phyloP scores from a whole-genome alignment of 345 rosid genomes.

The Moringa oleifera region DNA sequence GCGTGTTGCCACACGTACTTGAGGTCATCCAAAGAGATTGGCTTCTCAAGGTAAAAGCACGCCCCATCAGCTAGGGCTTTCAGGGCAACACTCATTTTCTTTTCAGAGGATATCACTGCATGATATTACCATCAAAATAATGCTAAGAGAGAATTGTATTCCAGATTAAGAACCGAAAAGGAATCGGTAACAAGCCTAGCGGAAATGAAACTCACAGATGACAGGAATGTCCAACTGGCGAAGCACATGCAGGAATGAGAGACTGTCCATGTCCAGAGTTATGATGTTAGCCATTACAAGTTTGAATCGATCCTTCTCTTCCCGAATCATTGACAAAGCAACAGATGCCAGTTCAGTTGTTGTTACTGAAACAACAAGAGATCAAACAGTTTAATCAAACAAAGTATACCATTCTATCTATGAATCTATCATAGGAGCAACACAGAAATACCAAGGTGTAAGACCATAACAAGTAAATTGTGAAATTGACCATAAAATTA shows the following conservation, averaged over 20 bases:
- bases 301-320: constrained; percentile 22
- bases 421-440: no score
- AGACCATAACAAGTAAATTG: no score
- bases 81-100: background rate
- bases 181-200: no score
- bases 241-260: constrained; percentile 18
- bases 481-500: no score
- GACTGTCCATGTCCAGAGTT: constrained; percentile 20
- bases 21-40: constrained; percentile 29
- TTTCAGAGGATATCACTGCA: constrained; percentile 36
- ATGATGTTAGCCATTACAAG: constrained; percentile 36
- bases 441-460: no score
- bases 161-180: no score
- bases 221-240: constrained; percentile 23
- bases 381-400: no score
- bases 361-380: constrained; percentile 29
- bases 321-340: constrained; percentile 30
- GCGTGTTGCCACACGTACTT: constrained; percentile 42
- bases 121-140: background rate
- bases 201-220: constrained; percentile 27
- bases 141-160: background rate
- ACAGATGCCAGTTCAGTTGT: constrained; percentile 13
- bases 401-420: no score
- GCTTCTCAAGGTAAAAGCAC: constrained; percentile 22
- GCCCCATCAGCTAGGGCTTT: constrained; percentile 30